phyloP scores from a whole-genome alignment of 139 green algal species.

The Nannochloris sp. region DNA sequence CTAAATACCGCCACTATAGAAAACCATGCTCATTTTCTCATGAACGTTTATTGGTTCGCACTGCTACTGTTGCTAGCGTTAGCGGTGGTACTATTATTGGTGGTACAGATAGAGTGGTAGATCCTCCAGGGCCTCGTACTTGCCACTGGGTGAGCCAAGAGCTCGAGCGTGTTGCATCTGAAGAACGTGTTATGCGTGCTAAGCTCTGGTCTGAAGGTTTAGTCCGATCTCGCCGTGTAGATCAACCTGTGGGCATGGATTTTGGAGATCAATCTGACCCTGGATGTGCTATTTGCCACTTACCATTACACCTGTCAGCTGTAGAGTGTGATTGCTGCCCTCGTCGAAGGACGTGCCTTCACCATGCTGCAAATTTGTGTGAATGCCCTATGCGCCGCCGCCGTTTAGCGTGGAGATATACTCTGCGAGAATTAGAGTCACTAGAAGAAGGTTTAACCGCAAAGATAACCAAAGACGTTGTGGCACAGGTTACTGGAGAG shows the following conservation, averaged over 20 bases:
- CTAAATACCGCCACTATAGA: conserved; percentile 37
- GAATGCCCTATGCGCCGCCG: conserved; percentile 43
- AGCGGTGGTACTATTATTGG: background rate
- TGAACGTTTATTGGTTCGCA: conserved; percentile 47
- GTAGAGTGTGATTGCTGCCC: conserved; percentile 61
- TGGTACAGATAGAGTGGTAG: background rate
- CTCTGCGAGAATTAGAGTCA: conserved; percentile 50
- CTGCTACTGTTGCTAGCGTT: conserved; percentile 1
- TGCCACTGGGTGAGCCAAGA: conserved; percentile 39
- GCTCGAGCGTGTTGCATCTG: conserved; percentile 39
- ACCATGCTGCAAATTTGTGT: conserved; percentile 57
- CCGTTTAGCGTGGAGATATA: conserved; percentile 61
- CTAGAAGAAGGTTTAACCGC: conserved; percentile 9
- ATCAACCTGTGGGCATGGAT: conserved; percentile 12
- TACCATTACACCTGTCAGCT: conserved; percentile 26
- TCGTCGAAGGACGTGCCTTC: conserved; percentile 41
- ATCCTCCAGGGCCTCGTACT: background rate
- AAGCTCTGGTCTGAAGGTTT: conserved; percentile 44
- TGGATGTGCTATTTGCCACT: conserved; percentile 44
- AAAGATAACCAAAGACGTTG: background rate
- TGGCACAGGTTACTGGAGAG: background rate
- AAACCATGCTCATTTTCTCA: conserved; percentile 48
- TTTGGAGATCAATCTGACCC: conserved; percentile 17
- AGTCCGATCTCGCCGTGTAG: background rate
- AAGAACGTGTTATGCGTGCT: conserved; percentile 50